Conservation (phyloP, 2,329 filamentous ascomycete genomes). For the Zymoseptoria brevis region DNA sequence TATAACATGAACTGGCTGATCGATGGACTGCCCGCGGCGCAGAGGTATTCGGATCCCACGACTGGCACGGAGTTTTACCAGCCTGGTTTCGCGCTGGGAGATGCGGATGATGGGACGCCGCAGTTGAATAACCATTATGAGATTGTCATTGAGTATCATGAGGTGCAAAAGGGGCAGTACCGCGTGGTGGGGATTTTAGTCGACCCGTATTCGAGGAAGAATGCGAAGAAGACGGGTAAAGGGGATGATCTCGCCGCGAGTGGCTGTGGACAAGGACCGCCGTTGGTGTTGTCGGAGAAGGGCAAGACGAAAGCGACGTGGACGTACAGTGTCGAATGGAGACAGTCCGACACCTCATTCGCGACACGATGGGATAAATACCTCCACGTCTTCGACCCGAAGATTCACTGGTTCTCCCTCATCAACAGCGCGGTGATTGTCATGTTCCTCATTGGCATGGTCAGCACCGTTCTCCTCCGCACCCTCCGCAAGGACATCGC, state of each 20-base stretch:
- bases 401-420: constrained; percentile 98
- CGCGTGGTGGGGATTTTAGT: constrained; percentile 90
- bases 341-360: constrained; percentile 75
- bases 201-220: constrained; percentile 64
- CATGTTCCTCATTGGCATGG: constrained; percentile 80
- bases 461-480: constrained; percentile 82
- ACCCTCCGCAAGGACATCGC: constrained; percentile 92
- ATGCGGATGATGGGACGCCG: constrained; percentile 48
- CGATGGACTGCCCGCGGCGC: constrained; percentile 85
- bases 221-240: constrained; percentile 46
- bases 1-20: constrained; percentile 96
- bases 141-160: constrained; percentile 86
- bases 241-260: constrained; percentile 38
- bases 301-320: constrained; percentile 58
- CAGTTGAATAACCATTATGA: constrained; percentile 92
- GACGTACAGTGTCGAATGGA: constrained; percentile 91
- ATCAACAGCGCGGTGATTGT: constrained; percentile 95
- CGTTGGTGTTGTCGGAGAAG: constrained; percentile 58
- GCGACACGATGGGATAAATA: constrained; percentile 99
- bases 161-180: constrained; percentile 63
- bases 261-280: constrained; percentile 55
- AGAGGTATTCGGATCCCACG: constrained; percentile 67
- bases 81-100: constrained; percentile 72
- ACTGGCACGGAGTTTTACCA: constrained; percentile 78
- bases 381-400: constrained; percentile 90